A percentile compares a stretch with the other conserved stretches of the same genome.
phyloP scores from a whole-genome alignment of 441 rosid genomes.

The Croton laevigatus region DNA sequence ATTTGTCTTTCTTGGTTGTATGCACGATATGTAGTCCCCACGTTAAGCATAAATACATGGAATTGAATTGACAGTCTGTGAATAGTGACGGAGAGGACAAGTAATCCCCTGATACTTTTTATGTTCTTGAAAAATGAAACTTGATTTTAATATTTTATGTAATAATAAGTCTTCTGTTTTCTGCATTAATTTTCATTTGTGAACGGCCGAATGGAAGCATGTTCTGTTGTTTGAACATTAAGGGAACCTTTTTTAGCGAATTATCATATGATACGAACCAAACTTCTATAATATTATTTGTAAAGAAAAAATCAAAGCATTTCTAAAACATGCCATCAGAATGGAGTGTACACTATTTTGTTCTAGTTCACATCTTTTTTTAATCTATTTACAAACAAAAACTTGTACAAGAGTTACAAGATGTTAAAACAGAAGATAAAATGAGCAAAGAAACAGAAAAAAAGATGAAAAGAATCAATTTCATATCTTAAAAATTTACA shows the following conservation, averaged over 20 bases:
- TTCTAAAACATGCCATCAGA: background rate
- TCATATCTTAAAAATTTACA: conserved; percentile 34
- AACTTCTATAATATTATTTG: background rate
- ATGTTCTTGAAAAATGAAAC: background rate
- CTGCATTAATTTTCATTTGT: background rate
- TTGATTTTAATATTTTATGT: background rate
- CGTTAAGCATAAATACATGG: background rate
- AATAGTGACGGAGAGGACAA: background rate
- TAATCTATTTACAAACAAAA: background rate
- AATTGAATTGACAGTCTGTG: background rate
- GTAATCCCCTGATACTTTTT: background rate
- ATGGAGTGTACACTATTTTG: background rate
- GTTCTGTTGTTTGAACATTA: background rate
- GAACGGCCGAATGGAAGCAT: background rate
- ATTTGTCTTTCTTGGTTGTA: background rate
- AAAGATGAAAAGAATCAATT: conserved; percentile 26
- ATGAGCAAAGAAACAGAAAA: conserved; percentile 4
- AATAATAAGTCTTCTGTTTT: background rate
- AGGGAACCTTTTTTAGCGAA: background rate
- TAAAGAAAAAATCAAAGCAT: background rate
- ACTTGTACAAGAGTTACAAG: background rate
- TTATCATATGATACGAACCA: background rate
- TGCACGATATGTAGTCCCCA: background rate
- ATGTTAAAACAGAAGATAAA: background rate
- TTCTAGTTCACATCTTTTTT: background rate